Conservation (phyloP, 2,329 filamentous ascomycete genomes). For the Fusarium sp. region DNA sequence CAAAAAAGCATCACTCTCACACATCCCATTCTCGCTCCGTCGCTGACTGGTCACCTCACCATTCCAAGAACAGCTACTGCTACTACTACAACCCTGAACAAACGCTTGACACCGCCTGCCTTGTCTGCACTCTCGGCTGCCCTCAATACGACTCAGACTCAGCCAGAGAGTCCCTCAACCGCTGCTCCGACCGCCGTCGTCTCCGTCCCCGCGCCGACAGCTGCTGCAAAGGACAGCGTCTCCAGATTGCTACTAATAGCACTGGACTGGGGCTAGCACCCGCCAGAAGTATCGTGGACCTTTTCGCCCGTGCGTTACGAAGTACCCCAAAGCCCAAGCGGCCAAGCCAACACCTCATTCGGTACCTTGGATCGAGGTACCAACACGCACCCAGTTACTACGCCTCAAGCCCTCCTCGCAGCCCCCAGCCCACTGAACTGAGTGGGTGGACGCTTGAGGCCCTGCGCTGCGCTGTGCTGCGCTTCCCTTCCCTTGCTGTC, state of each 20-base stretch:
- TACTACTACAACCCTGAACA: conserved; percentile 26
- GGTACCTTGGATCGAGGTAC: conserved; percentile 21
- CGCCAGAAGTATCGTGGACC: conserved; percentile 30
- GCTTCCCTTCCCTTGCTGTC: conserved; percentile 17
- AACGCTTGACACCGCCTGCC: conserved; percentile 37
- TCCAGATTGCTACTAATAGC: conserved; percentile 32
- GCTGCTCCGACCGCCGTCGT: conserved; percentile 21
- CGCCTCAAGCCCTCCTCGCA: conserved; percentile 27
- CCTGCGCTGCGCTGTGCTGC: conserved; percentile 28
- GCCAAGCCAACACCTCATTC: conserved; percentile 17
- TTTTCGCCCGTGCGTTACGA: conserved; percentile 34
- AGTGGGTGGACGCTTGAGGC: conserved; percentile 25
- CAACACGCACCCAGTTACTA: conserved; percentile 24
- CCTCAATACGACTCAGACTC: conserved; percentile 23
- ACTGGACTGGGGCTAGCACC: conserved; percentile 34
- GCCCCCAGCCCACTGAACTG: conserved; percentile 23
- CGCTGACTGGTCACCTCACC: conserved; percentile 42
- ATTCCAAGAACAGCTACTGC: conserved; percentile 44
- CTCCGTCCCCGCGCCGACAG: conserved; percentile 26
- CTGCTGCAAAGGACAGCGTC: conserved; percentile 19
- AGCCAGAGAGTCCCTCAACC: conserved; percentile 26
- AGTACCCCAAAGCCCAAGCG: conserved; percentile 34
- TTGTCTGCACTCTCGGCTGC: conserved; percentile 13
- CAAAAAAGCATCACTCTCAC: conserved; percentile 24
- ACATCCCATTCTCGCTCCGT: conserved; percentile 31